A percentile compares a stretch with the other conserved stretches of the same genome.
Evolutionary conservation across 768 basidiomycete genomes (phyloP).

Genomic region (Crucibulum laeve): DNA sequence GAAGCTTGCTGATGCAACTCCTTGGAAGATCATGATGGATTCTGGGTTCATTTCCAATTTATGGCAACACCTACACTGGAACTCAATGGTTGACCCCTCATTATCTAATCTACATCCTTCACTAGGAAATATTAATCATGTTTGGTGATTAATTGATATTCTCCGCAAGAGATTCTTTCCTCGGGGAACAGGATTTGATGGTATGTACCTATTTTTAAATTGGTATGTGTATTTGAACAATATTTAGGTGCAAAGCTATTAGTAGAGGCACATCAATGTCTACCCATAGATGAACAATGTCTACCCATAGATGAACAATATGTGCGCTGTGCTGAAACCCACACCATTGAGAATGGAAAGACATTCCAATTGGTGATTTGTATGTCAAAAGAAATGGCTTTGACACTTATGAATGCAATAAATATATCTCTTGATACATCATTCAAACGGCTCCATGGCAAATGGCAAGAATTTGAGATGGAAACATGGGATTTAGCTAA

Average conservation of each 20-base stretch:
- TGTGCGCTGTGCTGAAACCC: conserved; percentile 13
- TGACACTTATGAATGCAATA: conserved; percentile 6
- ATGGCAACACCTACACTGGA: conserved; percentile 12
- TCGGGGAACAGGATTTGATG: conserved; percentile 17
- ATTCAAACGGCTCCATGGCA: not conserved
- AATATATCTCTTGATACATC: not conserved
- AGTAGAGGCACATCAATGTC: not conserved
- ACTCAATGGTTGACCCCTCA: conserved; percentile 3
- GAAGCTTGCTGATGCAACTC: conserved; percentile 23
- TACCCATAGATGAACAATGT: too few relatives aligned
- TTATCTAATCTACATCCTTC: too few relatives aligned
- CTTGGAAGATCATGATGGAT: conserved; percentile 16
- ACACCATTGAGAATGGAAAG: conserved; percentile 6
- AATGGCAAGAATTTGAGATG: not conserved
- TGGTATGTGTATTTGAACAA: not conserved
- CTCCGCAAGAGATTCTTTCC: conserved; percentile 13
- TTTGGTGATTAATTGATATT: conserved; percentile 13
- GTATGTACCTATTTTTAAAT: conserved; percentile 5
- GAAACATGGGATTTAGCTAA: not conserved
- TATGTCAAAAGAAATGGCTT: conserved; percentile 18
- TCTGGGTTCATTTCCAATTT: conserved; percentile 15
- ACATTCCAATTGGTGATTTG: conserved; percentile 13
- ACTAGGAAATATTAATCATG: conserved; percentile 17
- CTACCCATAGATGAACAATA: conserved; percentile 14
- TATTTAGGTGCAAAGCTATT: conserved; percentile 9